Base-by-base conservation (phyloP, 371 early-diverging fungal genomes). In the Thermomucor indicae-seudaticae region DNA sequence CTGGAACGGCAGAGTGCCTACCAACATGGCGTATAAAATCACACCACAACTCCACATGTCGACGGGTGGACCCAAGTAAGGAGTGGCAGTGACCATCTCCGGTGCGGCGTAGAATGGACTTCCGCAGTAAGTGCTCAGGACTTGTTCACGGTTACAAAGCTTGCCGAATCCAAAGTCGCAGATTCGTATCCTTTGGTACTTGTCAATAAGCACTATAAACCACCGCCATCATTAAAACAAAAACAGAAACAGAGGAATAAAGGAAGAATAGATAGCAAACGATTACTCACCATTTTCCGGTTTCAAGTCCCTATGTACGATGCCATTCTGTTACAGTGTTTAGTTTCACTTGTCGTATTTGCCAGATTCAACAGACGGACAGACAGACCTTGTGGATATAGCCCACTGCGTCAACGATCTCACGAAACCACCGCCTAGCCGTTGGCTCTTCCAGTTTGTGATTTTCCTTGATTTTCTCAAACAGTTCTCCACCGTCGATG, bases 81-180 rank as follows among this genome's bases (percentile, higher is more conserved):
- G 77, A 10, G 84, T 81, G 6, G 87, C 88, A 6, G 79, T 76
- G 6, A 90, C 85, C 78, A 90, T 83, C 59, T 89, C 88, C 0
- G 93, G 93, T 1, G 92, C 91, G 8, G 94, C 95, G 58, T 93
- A 94, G 59, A 92, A 92, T 0, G 92, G 86, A 32, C 90, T 90
- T 0, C 97, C 97, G 54, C 97, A 98, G 64, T 93, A 97, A 1
- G 97, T 98, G 35, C 84, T 85, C 38, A 97, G 68, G 41, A 88
- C 75, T 43, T 88, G 80, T 41, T 91, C 83, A 49, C 80, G 82
- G 46, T 89, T 84, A 62, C 85, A 93, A 17, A 91, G 79, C 63
- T 94, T 97, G 35, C 90, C 91, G 65, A 98, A 93, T 5, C 97
- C 99, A 75, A 95, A 98, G 70, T 98, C 99, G 44, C 95, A 95